Evolutionary conservation across 1,139 yeast species (phyloP).

Genomic region (Saccharomycopsis hybrid): DNA sequence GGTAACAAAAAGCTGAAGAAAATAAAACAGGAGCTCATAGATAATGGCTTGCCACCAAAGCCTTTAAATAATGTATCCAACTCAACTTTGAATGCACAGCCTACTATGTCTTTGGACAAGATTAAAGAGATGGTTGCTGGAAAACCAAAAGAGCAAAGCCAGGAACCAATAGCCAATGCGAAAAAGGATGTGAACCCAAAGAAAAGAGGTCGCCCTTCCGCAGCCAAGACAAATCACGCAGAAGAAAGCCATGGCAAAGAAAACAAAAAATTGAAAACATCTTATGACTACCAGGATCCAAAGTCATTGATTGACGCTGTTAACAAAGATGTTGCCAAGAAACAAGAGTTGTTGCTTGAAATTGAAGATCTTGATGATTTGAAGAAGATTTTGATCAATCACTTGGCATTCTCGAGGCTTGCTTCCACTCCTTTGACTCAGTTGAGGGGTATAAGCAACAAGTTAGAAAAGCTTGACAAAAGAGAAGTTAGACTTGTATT

Average conservation of each 20-base stretch:
- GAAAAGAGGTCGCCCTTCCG: background rate
- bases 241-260: slow-evolving; percentile 1
- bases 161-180: background rate
- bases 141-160: background rate
- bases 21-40: no score
- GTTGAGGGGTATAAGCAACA: slow-evolving; percentile 48
- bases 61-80: no score
- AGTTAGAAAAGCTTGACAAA: slow-evolving; percentile 23
- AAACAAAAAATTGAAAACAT: slow-evolving; percentile 8
- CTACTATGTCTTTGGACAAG: slow-evolving; percentile 24
- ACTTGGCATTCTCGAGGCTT: slow-evolving; percentile 82
- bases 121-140: slow-evolving; percentile 12
- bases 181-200: background rate
- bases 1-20: no score
- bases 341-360: slow-evolving; percentile 15
- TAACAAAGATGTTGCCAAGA: slow-evolving; percentile 19
- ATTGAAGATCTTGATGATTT: slow-evolving; percentile 44
- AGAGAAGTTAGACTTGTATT: slow-evolving; percentile 36
- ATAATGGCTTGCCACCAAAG: no score
- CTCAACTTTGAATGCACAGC: no score
- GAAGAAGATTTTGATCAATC: slow-evolving; percentile 66
- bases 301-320: slow-evolving; percentile 21
- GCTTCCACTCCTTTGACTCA: slow-evolving; percentile 78
- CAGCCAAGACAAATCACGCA: background rate
- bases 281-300: slow-evolving; percentile 21